phyloP scores from a whole-genome alignment of 345 rosid species.

The Ceriops tagal region DNA sequence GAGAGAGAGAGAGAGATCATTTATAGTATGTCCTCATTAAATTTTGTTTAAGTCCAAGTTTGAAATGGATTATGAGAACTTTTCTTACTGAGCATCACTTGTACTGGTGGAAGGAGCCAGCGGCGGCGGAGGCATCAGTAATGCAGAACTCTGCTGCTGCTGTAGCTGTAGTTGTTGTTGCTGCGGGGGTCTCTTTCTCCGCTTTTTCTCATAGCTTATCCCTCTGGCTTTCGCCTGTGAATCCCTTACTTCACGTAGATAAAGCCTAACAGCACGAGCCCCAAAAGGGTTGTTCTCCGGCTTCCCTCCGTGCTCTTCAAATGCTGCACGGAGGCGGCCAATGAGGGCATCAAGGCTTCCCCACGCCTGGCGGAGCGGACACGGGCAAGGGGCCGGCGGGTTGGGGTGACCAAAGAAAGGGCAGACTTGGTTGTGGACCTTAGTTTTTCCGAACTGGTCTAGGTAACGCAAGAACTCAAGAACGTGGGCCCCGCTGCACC shows the following conservation, averaged over 20 bases:
- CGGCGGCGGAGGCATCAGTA: background rate
- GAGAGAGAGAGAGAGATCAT: background rate
- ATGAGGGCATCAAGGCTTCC: slow-evolving; percentile 95
- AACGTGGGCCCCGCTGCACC: slow-evolving; percentile 95
- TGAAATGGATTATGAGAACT: background rate
- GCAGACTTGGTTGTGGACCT: slow-evolving; percentile 76
- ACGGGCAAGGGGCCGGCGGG: slow-evolving; percentile 96
- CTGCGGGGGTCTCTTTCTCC: slow-evolving; percentile 61
- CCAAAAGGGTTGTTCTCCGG: slow-evolving; percentile 93
- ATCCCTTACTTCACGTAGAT: slow-evolving; percentile 86
- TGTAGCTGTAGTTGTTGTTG: slow-evolving; percentile 27
- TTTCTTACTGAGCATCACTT: slow-evolving; percentile 16
- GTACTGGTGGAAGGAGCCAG: background rate
- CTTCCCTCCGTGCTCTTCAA: slow-evolving; percentile 87
- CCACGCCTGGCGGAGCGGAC: slow-evolving; percentile 99
- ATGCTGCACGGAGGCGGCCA: slow-evolving; percentile 93
- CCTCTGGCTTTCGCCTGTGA: slow-evolving; percentile 92
- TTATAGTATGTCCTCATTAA: background rate
- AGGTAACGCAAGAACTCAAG: slow-evolving; percentile 89
- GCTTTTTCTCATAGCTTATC: slow-evolving; percentile 90
- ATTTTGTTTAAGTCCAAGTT: slow-evolving; percentile 6
- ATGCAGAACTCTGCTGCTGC: slow-evolving; percentile 7
- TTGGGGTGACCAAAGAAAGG: slow-evolving; percentile 90
- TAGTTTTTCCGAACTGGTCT: slow-evolving; percentile 93
- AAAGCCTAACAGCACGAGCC: slow-evolving; percentile 93